Base-by-base conservation (phyloP, 306 rosid genomes). In the Medicago lupulina region DNA sequence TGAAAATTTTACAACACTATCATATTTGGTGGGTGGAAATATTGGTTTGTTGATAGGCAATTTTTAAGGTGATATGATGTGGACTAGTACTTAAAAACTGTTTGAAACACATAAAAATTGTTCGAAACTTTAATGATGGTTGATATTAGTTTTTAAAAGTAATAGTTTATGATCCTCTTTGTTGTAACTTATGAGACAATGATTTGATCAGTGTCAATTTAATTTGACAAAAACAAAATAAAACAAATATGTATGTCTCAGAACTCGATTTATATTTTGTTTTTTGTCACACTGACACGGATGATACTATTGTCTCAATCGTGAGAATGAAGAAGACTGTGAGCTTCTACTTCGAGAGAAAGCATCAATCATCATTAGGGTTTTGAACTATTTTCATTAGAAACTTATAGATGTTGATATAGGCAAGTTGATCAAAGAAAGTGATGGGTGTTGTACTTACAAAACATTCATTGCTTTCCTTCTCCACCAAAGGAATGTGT, bases 401-500 rank as follows among this genome's bases (percentile, higher is more conserved):
- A 1, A 49, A 49, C n/a, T n/a, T n/a, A 7, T 0, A 14, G 18
- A 15, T n/a, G 18, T 53, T 17, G 14, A 55, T 11, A 58, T 58
- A 57, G 2, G 36, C 38, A 58, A 58, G 36, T 58, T 23, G 36
- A 23, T 59, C 4, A 59, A 59, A 25, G 65, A 59, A 64, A 36
- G 23, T 55, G 73, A 67, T 46, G 3, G 8, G 31, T 3, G n/a
- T n/a, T n/a, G n/a, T 11, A 84, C 93, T 81, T 74, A 83, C 93
- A 85, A 57, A 60, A 84, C 93, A 70, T 84, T 86, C 91, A 89
- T 89, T 19, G 63, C 38, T 31, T 91, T 87, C 50, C 92, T 88
- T 88, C 86, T 91, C 98, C 96, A 93, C 98, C 98, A 91, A 17
- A 93, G 89, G 73, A 65, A 89, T 46, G 97, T 83, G 78, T 91